A percentile compares a stretch with the other conserved stretches of the same genome.
Conservation (phyloP, 495 filamentous ascomycete species). For the Penicillium silybi region DNA sequence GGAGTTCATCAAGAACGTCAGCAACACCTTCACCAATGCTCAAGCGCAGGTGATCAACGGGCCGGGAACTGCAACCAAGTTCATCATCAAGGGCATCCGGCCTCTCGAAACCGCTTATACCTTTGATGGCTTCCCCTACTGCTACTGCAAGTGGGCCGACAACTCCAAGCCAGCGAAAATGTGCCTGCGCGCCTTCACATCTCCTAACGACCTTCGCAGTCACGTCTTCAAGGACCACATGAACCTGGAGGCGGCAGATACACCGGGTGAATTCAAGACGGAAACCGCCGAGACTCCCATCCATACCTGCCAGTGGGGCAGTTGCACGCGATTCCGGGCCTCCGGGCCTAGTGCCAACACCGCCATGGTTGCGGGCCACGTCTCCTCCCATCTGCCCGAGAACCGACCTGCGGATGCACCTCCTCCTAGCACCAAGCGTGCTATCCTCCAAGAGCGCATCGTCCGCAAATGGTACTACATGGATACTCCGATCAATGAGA, state of each 20-base stretch:
- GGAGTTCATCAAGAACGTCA: constrained; percentile 97
- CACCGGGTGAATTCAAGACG: constrained; percentile 45
- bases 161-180: constrained; percentile 36
- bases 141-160: constrained; percentile 54
- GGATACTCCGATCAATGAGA: constrained; percentile 77
- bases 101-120: constrained; percentile 71
- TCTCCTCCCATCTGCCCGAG: constrained; percentile 50
- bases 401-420: constrained; percentile 46
- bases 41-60: constrained; percentile 75
- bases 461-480: constrained; percentile 45
- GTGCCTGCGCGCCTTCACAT: constrained; percentile 61
- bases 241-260: constrained; percentile 47
- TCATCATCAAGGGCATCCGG: constrained; percentile 91
- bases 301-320: constrained; percentile 38
- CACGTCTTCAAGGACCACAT: constrained; percentile 73
- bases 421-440: constrained; percentile 38
- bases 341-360: constrained; percentile 40
- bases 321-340: constrained; percentile 38
- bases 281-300: constrained; percentile 37
- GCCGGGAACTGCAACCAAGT: constrained; percentile 58
- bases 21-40: constrained; percentile 66
- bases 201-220: constrained; percentile 60
- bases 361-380: constrained; percentile 42
- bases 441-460: constrained; percentile 39
- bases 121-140: constrained; percentile 55